Evolutionary conservation across 1,284 basidiomycete genomes (phyloP), one percentile per base, ranked within the genome.

Genomic region (Pyrrhoderma noxium): DNA sequence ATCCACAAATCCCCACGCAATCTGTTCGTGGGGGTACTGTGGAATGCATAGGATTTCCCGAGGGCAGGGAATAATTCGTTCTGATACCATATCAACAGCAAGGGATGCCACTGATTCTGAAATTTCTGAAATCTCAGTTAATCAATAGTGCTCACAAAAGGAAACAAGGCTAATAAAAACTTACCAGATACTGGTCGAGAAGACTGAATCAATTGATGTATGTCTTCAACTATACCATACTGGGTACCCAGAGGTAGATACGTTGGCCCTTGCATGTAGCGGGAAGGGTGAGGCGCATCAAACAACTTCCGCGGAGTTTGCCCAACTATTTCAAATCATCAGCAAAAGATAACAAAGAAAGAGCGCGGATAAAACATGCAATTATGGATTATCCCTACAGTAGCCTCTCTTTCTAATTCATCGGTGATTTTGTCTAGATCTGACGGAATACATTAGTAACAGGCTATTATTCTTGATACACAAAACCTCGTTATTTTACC

Each of bases 331-430:
- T 27, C 51, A 11, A 65, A 56, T 18, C 51, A 18, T 52, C 46
- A 7, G 11, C 11, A 11, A 5, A 5, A 31, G 5, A 5, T 31
- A 53, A 56, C 23, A 60, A 56, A 53, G 5, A 56, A 53, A 41
- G 51, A 8, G 22, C 14, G 19, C 21, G 8, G 19, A 46, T 23
- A 14, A 19, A 9, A 59, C 76, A 49, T 58, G 89, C 91, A 95
- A 58, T 95, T 96, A 67, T 97, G 93, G 43, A 98, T 96, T 57
- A 94, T 95, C 3, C 93, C 91, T 7, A 94, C 89, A 1, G 90
- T 91, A 0, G 93, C 93, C 60, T 93, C 90, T 37, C 89, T 80
- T 67, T 98, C 91, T 19, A 89, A 70, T 43, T 91, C 82, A 60
- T 95, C 88, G 9, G 81, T 80, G 54, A 96, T 94, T 1, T 76